Evolutionary conservation across 768 basidiomycete genomes (phyloP).

Genomic region (Calocera viscosa): DNA sequence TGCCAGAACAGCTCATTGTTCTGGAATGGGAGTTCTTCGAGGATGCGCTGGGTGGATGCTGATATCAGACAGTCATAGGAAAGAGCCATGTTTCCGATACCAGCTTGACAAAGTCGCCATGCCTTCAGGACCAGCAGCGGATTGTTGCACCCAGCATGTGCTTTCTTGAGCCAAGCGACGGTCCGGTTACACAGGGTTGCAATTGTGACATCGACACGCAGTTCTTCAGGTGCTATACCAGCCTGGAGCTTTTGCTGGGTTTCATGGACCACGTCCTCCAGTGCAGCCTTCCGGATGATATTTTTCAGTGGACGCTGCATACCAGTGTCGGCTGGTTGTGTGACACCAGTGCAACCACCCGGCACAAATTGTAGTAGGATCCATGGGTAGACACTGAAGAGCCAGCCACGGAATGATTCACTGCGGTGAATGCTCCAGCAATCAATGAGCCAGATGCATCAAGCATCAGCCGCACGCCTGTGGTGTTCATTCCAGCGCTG

Average conservation of each 20-base stretch:
- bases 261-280: background rate
- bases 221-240: background rate
- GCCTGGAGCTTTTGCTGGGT: background rate
- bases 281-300: constrained; percentile 12
- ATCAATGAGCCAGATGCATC: constrained; percentile 13
- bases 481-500: background rate
- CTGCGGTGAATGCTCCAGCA: constrained; percentile 31
- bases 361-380: constrained; percentile 29
- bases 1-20: background rate
- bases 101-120: background rate
- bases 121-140: background rate
- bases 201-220: background rate
- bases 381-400: constrained; percentile 24
- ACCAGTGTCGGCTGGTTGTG: constrained; percentile 24
- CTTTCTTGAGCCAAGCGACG: background rate
- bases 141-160: background rate
- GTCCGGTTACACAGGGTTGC: background rate
- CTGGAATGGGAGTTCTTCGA: background rate
- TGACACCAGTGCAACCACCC: constrained; percentile 26
- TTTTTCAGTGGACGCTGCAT: constrained; percentile 25
- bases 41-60: background rate
- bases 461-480: background rate
- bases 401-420: constrained; percentile 28
- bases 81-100: background rate
- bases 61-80: background rate